phyloP scores from a whole-genome alignment of 1,284 basidiomycete species.

The Cystobasidium pallidum region DNA sequence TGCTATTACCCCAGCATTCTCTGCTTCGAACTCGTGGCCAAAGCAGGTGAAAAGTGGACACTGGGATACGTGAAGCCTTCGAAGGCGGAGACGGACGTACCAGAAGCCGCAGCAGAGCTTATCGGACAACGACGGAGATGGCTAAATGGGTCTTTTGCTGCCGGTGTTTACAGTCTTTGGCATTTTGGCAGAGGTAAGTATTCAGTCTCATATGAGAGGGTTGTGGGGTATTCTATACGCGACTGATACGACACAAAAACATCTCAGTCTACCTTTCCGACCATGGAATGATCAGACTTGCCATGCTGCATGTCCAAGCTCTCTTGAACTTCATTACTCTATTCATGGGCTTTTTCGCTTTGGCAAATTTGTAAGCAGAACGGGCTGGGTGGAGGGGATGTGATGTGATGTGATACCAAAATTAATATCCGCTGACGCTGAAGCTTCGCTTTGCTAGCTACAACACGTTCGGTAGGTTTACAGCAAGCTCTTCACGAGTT shows the following conservation, averaged over 20 bases:
- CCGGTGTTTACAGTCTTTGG: slow-evolving; percentile 90
- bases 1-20: slow-evolving; percentile 30
- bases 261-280: slow-evolving; percentile 72
- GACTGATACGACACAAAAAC: too few species aligned
- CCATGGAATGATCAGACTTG: slow-evolving; percentile 61
- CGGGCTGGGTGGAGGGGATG: too few species aligned
- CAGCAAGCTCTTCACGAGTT: too few species aligned
- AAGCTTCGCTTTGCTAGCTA: slow-evolving; percentile 8
- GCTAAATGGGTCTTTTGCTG: slow-evolving; percentile 97
- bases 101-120: slow-evolving; percentile 67
- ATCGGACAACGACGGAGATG: slow-evolving; percentile 60
- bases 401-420: too few species aligned
- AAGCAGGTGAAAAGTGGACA: slow-evolving; percentile 61
- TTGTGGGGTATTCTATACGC: too few species aligned
- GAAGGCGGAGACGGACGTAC: slow-evolving; percentile 43
- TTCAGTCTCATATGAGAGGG: too few species aligned
- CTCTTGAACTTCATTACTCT: slow-evolving; percentile 59
- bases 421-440: background rate
- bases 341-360: slow-evolving; percentile 57
- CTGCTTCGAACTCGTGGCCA: slow-evolving; percentile 53
- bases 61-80: slow-evolving; percentile 49
- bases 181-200: slow-evolving; percentile 68
- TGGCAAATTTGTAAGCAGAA: slow-evolving; percentile 40
- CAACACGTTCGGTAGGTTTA: slow-evolving; percentile 38
- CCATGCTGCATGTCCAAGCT: slow-evolving; percentile 89